These are phyloP conservation scores for Juglanconis sp. DNA, from an alignment of 2,329 filamentous ascomycete genomes.

Conservation along the genomic window DNA sequence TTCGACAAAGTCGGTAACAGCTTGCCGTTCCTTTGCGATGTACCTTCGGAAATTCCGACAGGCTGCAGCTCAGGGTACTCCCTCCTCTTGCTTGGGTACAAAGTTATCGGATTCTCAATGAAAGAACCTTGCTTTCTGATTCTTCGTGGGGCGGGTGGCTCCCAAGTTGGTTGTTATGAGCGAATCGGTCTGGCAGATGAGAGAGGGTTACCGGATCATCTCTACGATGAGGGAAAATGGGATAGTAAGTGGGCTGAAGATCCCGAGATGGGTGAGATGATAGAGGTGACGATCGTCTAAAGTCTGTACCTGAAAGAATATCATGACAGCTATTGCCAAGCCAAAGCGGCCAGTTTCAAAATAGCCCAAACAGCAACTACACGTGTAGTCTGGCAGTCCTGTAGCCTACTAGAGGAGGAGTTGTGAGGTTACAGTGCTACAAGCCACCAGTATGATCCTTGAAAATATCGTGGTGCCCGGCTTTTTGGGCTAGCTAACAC, in stretches of 20 bases:
- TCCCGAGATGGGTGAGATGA: background rate
- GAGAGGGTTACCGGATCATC: background rate
- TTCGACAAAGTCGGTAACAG: background rate
- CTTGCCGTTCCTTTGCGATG: background rate
- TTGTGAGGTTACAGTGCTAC: no score
- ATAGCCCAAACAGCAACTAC: background rate
- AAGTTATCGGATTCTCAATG: background rate
- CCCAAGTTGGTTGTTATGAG: background rate
- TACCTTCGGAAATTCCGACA: background rate
- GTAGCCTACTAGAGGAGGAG: no score
- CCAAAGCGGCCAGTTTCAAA: background rate
- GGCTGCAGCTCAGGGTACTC: background rate
- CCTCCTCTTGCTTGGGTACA: slow-evolving; percentile 3
- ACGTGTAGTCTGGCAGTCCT: no score
- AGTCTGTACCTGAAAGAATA: no score
- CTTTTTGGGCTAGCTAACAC: no score
- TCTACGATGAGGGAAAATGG: background rate
- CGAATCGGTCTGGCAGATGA: background rate
- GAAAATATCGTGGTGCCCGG: no score
- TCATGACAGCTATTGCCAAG: no score
- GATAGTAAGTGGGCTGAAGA: background rate
- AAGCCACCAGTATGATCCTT: no score
- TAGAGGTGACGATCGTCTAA: background rate
- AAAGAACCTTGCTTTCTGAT: slow-evolving; percentile 6
- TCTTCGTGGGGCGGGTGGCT: background rate